Conservation (phyloP, 371 early-diverging fungal species). For the Rhizopus delemar region DNA sequence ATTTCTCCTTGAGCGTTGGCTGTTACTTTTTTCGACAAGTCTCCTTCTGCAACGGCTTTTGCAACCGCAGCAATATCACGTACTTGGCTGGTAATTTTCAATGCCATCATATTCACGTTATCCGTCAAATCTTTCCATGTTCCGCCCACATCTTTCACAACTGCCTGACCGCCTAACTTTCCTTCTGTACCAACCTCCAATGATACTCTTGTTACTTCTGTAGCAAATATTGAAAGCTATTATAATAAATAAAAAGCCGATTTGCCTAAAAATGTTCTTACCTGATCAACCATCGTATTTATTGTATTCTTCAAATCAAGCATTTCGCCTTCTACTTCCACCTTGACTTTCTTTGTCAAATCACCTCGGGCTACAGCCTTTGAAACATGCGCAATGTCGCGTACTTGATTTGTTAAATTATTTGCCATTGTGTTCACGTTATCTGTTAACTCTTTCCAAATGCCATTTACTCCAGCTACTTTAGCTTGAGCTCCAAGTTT, state of each 20-base stretch:
- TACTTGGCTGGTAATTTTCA: slow-evolving; percentile 32
- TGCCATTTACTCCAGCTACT: slow-evolving; percentile 56
- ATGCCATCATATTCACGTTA: slow-evolving; percentile 46
- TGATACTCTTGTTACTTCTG: slow-evolving; percentile 59
- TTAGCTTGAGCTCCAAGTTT: slow-evolving; percentile 21
- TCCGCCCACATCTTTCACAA: slow-evolving; percentile 51
- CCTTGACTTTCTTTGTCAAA: slow-evolving; percentile 53
- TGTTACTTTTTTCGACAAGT: slow-evolving; percentile 31
- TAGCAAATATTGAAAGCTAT: slow-evolving; percentile 50
- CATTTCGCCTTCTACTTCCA: slow-evolving; percentile 61
- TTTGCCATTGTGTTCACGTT: slow-evolving; percentile 61
- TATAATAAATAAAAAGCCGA: too few species aligned
- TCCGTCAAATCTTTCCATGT: slow-evolving; percentile 55
- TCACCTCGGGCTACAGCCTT: slow-evolving; percentile 60
- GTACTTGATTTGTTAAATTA: slow-evolving; percentile 59
- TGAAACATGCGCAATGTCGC: slow-evolving; percentile 59
- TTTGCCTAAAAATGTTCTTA: slow-evolving; percentile 14
- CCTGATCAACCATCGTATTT: slow-evolving; percentile 35
- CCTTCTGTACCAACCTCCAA: slow-evolving; percentile 48
- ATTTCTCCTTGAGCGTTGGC: slow-evolving; percentile 31
- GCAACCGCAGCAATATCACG: slow-evolving; percentile 31
- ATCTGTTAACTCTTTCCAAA: slow-evolving; percentile 67
- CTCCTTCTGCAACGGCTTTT: slow-evolving; percentile 36
- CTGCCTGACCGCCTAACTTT: slow-evolving; percentile 60
- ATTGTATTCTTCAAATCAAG: slow-evolving; percentile 46